Percentiles rank a stretch among this genome's conserved stretches.
Evolutionary conservation across 2,329 filamentous ascomycete species (phyloP).

Genomic region (Nigrospora oryzae): DNA sequence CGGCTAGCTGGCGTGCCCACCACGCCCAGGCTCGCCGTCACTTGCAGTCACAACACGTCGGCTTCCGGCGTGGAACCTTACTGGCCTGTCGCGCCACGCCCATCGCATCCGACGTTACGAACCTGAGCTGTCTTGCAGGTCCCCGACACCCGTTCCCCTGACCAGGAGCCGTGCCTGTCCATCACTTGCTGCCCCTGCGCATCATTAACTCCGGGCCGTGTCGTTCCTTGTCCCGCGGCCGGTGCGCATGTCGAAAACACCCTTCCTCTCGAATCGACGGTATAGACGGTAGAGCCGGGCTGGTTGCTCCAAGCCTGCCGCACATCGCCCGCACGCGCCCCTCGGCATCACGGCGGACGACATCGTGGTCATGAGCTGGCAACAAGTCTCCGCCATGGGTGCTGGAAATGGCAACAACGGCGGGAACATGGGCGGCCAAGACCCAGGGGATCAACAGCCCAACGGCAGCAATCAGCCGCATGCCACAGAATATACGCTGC

Average conservation of each 20-base stretch:
- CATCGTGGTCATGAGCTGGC: slow-evolving; percentile 23
- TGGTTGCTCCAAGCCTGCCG: background rate
- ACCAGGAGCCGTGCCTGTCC: no score
- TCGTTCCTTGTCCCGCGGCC: background rate
- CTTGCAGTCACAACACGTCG: no score
- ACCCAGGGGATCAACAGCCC: slow-evolving; percentile 24
- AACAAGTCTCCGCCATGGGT: slow-evolving; percentile 29
- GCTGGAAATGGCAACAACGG: slow-evolving; percentile 33
- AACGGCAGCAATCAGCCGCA: slow-evolving; percentile 42
- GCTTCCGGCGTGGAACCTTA: no score
- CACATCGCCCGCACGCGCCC: background rate
- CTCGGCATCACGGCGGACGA: background rate
- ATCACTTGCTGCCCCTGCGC: no score
- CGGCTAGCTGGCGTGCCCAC: no score
- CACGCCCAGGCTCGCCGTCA: no score
- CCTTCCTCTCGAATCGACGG: background rate
- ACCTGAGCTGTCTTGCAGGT: no score
- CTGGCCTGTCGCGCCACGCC: no score
- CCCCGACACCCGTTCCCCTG: no score
- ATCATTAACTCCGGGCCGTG: no score
- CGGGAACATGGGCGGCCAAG: slow-evolving; percentile 33
- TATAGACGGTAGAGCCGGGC: slow-evolving; percentile 2
- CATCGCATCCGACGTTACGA: no score
- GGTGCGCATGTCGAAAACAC: slow-evolving; percentile 5
- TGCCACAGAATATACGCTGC: slow-evolving; percentile 54